Evolutionary conservation across 768 basidiomycete genomes (phyloP).

Genomic region (Mrakia hoshinonis): DNA sequence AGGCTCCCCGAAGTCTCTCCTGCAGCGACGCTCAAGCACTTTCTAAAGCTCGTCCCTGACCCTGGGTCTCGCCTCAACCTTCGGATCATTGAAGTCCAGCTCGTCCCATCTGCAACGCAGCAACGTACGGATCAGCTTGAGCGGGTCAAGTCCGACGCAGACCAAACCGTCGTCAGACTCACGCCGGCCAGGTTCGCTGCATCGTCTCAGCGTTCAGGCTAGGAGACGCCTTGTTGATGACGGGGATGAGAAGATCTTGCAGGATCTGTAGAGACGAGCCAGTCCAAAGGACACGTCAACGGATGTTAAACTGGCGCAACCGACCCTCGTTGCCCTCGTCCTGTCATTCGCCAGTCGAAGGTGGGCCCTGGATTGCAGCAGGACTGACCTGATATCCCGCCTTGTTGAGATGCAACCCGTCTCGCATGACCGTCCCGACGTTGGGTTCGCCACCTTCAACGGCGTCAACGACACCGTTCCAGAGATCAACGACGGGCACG

Average conservation of each 20-base stretch:
- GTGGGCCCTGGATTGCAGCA: no score
- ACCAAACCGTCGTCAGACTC: not conserved
- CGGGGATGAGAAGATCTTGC: slow-evolving; percentile 54
- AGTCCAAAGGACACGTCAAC: not conserved
- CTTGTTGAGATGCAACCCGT: slow-evolving; percentile 74
- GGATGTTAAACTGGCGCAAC: no score
- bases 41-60: no score
- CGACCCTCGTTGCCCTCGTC: no score
- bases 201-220: slow-evolving; percentile 62
- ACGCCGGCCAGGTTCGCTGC: slow-evolving; percentile 48
- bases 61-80: no score
- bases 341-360: no score
- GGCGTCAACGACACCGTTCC: slow-evolving; percentile 63
- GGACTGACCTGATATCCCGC: slow-evolving; percentile 60
- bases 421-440: slow-evolving; percentile 51
- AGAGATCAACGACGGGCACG: slow-evolving; percentile 64
- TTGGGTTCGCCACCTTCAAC: slow-evolving; percentile 55
- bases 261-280: slow-evolving; percentile 48
- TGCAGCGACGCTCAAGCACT: no score
- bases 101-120: no score
- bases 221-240: slow-evolving; percentile 54
- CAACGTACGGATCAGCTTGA: no score
- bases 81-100: no score
- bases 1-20: no score
- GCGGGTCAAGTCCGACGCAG: no score